Conservation (phyloP, 495 filamentous ascomycete species). For the Sporormia fimetaria region DNA sequence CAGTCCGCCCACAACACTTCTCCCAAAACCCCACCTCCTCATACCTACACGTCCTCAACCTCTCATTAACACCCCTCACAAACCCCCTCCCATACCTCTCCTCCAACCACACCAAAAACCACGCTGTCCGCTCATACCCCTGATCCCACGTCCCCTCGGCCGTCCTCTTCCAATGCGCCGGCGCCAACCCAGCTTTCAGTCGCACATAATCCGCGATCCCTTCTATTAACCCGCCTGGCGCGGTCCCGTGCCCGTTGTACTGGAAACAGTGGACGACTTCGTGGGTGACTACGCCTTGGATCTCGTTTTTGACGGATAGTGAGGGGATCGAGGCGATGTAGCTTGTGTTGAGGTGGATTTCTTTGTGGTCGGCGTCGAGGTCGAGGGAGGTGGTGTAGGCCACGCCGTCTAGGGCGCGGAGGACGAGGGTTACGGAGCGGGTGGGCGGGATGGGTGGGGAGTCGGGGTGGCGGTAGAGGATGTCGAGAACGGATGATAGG, state of each 20-base stretch:
- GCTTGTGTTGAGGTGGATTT: conserved; percentile 75
- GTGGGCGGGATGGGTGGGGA: conserved; percentile 39
- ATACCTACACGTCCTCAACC: conserved; percentile 47
- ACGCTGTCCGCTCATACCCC: conserved; percentile 87
- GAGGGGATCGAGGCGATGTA: conserved; percentile 48
- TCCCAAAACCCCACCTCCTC: conserved; percentile 59
- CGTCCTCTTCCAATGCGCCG: conserved; percentile 72
- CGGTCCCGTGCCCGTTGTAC: conserved; percentile 51
- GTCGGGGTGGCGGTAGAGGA: conserved; percentile 58
- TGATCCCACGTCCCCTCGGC: conserved; percentile 64
- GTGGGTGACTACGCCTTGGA: conserved; percentile 74
- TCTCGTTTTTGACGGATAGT: conserved; percentile 44
- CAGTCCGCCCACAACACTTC: conserved; percentile 49
- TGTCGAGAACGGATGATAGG: too few relatives aligned
- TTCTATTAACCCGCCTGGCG: conserved; percentile 75
- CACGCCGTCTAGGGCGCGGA: conserved; percentile 67
- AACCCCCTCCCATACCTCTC: conserved; percentile 54
- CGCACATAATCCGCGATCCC: conserved; percentile 93
- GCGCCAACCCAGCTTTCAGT: conserved; percentile 56
- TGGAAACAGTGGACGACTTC: conserved; percentile 97
- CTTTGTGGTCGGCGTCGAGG: conserved; percentile 82
- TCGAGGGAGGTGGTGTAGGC: conserved; percentile 81
- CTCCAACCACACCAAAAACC: conserved; percentile 73
- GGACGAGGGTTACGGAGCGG: conserved; percentile 78
- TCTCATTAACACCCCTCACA: conserved; percentile 63